Percentiles rank a stretch among this genome's conserved stretches.
These are phyloP conservation scores for Chenopodium quinoa DNA, from an alignment of 148 eudicot species.

Conservation along the genomic window DNA sequence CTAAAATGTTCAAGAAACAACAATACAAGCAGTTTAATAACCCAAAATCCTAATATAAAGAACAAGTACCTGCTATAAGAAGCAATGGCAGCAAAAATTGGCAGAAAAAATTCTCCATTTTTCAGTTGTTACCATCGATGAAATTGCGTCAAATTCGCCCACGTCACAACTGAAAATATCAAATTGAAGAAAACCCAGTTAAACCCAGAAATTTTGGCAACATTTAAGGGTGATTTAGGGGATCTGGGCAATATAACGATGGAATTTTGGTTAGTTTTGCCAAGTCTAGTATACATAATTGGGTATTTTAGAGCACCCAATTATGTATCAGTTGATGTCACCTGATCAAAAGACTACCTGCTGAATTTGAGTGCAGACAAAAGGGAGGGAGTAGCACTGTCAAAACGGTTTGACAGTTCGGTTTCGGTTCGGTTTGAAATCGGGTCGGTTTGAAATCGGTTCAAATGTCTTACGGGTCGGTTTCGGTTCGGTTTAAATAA, in stretches of 20 bases:
- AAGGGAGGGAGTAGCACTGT: too few species aligned
- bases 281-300: too few species aligned
- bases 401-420: too few species aligned
- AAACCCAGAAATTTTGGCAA: neutral
- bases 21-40: neutral
- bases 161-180: slow-evolving; percentile 9
- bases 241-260: neutral
- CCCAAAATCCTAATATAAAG: neutral
- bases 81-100: slow-evolving; percentile 54
- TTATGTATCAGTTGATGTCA: too few species aligned
- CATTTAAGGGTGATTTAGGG: neutral
- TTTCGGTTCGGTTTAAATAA: too few species aligned
- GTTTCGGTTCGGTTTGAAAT: too few species aligned
- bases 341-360: neutral
- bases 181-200: slow-evolving; percentile 25
- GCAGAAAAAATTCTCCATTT: slow-evolving; percentile 45
- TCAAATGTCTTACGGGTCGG: too few species aligned
- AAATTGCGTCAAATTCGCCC: neutral
- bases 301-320: too few species aligned
- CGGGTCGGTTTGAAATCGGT: too few species aligned
- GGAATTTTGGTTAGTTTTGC: neutral
- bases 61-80: slow-evolving; percentile 52
- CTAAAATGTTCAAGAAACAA: neutral
- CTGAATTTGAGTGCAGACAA: neutral
- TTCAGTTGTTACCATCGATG: slow-evolving; percentile 3